A percentile compares a stretch with the other conserved stretches of the same genome.
Evolutionary conservation across 169 alveolate genomes (phyloP).

Genomic region (Plasmodium vinckei): DNA sequence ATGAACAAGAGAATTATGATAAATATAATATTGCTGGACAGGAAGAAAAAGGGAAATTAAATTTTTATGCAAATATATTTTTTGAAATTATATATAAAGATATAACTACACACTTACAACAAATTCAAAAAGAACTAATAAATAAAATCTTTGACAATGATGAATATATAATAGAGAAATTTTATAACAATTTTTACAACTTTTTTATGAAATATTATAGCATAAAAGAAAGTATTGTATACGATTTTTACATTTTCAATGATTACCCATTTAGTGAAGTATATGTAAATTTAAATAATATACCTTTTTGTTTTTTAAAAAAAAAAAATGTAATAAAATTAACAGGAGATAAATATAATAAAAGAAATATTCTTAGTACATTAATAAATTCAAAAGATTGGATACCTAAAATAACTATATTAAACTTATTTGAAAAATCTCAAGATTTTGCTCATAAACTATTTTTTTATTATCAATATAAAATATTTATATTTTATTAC

Average conservation of each 20-base stretch:
- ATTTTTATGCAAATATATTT: conserved; percentile 50
- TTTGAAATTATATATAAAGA: conserved; percentile 74
- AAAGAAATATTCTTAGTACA: conserved; percentile 37
- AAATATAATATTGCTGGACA: neutral
- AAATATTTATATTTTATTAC: conserved; percentile 51
- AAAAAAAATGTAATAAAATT: conserved; percentile 28
- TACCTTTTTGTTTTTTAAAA: conserved; percentile 43
- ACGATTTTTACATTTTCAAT: conserved; percentile 45
- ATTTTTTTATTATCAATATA: conserved; percentile 72
- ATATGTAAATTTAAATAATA: conserved; percentile 22
- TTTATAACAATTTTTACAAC: conserved; percentile 34
- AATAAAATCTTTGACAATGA: conserved; percentile 4
- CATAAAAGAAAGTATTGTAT: conserved; percentile 58
- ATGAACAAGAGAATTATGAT: neutral
- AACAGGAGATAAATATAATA: conserved; percentile 70
- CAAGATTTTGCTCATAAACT: conserved; percentile 36
- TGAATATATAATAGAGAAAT: conserved; percentile 9
- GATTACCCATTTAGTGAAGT: conserved; percentile 72
- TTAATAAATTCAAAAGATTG: conserved; percentile 26
- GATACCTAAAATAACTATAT: conserved; percentile 69
- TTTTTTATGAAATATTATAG: conserved; percentile 42
- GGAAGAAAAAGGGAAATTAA: conserved; percentile 3
- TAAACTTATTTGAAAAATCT: conserved; percentile 57
- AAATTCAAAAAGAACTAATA: conserved; percentile 44
- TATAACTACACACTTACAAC: conserved; percentile 33